These are phyloP conservation scores for Epicoccum sorghinum DNA, from an alignment of 2,329 filamentous ascomycete genomes.

Conservation along the genomic window DNA sequence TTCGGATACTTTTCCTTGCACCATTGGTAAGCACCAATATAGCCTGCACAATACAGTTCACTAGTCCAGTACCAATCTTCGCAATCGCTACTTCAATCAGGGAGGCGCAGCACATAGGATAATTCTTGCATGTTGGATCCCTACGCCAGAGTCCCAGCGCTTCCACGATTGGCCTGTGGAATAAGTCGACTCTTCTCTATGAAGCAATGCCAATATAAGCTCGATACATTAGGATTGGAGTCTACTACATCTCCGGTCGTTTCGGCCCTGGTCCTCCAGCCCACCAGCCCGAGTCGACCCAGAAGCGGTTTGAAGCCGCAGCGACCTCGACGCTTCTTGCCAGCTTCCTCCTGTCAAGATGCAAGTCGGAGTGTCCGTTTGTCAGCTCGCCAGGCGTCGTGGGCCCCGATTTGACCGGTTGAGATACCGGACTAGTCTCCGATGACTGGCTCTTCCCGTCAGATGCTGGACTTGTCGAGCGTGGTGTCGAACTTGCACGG, in stretches of 20 bases:
- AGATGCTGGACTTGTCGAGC: conserved; percentile 29
- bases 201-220: not conserved
- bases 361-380: conserved; percentile 48
- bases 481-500: conserved; percentile 22
- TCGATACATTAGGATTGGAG: not conserved
- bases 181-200: not conserved
- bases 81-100: not conserved
- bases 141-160: too few species aligned
- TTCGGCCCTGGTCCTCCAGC: conserved; percentile 39
- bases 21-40: not conserved
- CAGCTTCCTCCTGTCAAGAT: conserved; percentile 45
- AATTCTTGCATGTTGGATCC: too few species aligned
- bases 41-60: too few species aligned
- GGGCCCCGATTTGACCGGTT: conserved; percentile 13
- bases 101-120: too few species aligned
- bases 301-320: conserved; percentile 37
- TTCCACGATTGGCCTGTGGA: too few species aligned
- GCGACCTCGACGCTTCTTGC: conserved; percentile 36
- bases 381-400: conserved; percentile 32
- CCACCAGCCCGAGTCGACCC: conserved; percentile 47
- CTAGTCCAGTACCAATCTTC: not conserved
- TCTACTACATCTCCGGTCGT: not conserved
- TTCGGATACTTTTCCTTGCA: not conserved
- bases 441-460: conserved; percentile 23
- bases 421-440: conserved; percentile 10